Base-by-base conservation (phyloP, 1,284 basidiomycete species). In the Exobasidium rhododendri region DNA sequence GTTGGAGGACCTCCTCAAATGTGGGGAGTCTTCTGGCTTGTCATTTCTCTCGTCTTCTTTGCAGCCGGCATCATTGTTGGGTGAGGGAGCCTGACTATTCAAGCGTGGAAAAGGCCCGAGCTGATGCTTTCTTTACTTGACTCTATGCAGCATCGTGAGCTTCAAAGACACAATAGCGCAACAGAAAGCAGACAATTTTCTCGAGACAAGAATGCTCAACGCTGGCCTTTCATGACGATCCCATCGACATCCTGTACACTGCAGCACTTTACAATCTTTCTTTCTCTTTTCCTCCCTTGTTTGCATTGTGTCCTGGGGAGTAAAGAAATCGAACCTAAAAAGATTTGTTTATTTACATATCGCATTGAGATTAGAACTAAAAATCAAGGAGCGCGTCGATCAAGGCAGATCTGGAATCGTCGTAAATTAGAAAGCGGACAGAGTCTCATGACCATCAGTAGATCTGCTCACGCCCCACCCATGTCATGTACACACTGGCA, bases 1-100 rank as follows among this genome's bases (percentile, higher is more conserved):
- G 92, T 91, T 67, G 91, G 92, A 6, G 83, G 81, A 51, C 79
- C 80, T 20, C 80, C 82, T 6, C 80, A 82, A 58, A 80, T 82
- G 49, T 84, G 83, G 83, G 83, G 83, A 79, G 70, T 92, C 59
- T 84, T 97, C 63, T 97, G 94, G 94, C 85, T 94, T 32, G 79
- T 97, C 66, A 82, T 88, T 50, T 89, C 92, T 0, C 84, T 90
- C 61, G 75, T 85, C 14, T 97, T 92, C 83, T 94, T 97, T 75
- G 88, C 84, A 0, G 83, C 85, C 0, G 92, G 91, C n/a, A 58
- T 68, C 46, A 57, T 54, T 49, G 44, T 62, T 50, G 29, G 60
- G 35, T 40, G 17, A 40, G 35, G n/a, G n/a, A n/a, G n/a, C n/a
- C n/a, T n/a, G n/a, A n/a, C n/a, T n/a, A n/a, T n/a, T n/a, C n/a